Evolutionary conservation across 208 protist genomes (phyloP).

Genomic region (Novymonas esmeraldas): DNA sequence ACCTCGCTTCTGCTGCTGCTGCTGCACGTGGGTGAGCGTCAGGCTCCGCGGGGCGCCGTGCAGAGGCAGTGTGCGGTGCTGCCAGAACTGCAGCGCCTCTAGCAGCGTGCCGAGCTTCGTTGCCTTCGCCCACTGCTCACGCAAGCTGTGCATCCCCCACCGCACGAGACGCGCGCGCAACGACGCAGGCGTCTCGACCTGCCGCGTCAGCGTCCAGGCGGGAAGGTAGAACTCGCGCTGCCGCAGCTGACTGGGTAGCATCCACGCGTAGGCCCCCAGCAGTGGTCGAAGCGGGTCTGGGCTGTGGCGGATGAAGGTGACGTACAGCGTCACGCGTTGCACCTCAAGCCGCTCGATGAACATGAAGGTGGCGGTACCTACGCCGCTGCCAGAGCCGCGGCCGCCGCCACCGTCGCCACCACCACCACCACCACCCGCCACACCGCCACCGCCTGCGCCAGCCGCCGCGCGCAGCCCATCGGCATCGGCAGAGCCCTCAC

Average conservation of each 20-base stretch:
- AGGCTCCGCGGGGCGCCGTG: constrained; percentile 33
- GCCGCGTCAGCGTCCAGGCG: constrained; percentile 40
- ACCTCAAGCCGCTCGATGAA: constrained; percentile 57
- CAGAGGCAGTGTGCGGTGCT: constrained; percentile 30
- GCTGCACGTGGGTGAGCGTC: constrained; percentile 37
- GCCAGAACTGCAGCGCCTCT: constrained; percentile 48
- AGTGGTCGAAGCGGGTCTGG: constrained; percentile 65
- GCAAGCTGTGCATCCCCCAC: constrained; percentile 64
- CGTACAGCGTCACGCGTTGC: constrained; percentile 52
- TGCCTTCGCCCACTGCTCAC: constrained; percentile 81
- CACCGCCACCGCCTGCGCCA: background rate
- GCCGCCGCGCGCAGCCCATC: background rate
- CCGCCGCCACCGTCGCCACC: background rate
- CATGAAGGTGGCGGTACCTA: constrained; percentile 35
- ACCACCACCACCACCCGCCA: background rate
- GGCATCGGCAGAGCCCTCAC: constrained; percentile 6
- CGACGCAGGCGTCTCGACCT: constrained; percentile 53
- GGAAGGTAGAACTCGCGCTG: constrained; percentile 59
- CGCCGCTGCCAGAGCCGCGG: background rate
- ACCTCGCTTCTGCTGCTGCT: constrained; percentile 9
- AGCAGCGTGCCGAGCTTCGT: constrained; percentile 71
- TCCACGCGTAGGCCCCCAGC: constrained; percentile 71
- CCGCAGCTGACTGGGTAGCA: constrained; percentile 64
- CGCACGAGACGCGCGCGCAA: constrained; percentile 37
- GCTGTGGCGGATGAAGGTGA: constrained; percentile 63